A percentile compares a stretch with the other conserved stretches of the same genome.
These are phyloP conservation scores for Polygonum aviculare DNA, from an alignment of 148 eudicot genomes.

Conservation along the genomic window DNA sequence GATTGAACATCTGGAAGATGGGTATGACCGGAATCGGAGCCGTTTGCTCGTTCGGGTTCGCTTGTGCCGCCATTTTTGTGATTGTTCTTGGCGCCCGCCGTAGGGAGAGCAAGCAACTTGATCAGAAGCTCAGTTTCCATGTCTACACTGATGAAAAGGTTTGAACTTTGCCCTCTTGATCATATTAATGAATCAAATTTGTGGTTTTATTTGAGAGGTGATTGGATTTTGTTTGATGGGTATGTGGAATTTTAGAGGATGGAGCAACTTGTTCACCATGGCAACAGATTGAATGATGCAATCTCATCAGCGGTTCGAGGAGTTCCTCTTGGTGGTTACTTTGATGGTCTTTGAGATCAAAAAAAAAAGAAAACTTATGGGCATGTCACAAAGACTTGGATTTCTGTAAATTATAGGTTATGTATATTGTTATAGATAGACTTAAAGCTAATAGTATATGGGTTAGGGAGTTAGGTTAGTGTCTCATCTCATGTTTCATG, in stretches of 20 bases:
- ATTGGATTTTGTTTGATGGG: background rate
- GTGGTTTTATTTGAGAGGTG: background rate
- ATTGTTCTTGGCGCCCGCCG: slow-evolving; percentile 38
- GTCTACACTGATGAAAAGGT: slow-evolving; percentile 69
- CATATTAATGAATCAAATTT: background rate
- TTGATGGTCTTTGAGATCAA: slow-evolving; percentile 39
- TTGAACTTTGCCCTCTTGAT: background rate
- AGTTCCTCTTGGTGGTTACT: slow-evolving; percentile 60
- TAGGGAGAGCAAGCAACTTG: slow-evolving; percentile 24
- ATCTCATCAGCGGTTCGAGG: slow-evolving; percentile 62
- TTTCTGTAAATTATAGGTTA: background rate
- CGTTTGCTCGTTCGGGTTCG: slow-evolving; percentile 67
- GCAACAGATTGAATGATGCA: slow-evolving; percentile 56
- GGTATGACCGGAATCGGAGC: slow-evolving; percentile 71
- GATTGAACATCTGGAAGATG: slow-evolving; percentile 54
- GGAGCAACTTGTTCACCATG: slow-evolving; percentile 51
- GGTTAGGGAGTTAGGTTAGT: background rate
- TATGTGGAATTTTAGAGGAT: slow-evolving; percentile 42
- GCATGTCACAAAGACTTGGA: background rate
- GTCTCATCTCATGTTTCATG: background rate
- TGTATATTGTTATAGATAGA: background rate
- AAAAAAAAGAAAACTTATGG: background rate
- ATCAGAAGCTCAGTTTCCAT: slow-evolving; percentile 58
- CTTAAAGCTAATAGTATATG: background rate
- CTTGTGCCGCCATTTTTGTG: slow-evolving; percentile 65